Conservation (phyloP, 1,139 yeast species). For the Wickerhamomyces sp. region DNA sequence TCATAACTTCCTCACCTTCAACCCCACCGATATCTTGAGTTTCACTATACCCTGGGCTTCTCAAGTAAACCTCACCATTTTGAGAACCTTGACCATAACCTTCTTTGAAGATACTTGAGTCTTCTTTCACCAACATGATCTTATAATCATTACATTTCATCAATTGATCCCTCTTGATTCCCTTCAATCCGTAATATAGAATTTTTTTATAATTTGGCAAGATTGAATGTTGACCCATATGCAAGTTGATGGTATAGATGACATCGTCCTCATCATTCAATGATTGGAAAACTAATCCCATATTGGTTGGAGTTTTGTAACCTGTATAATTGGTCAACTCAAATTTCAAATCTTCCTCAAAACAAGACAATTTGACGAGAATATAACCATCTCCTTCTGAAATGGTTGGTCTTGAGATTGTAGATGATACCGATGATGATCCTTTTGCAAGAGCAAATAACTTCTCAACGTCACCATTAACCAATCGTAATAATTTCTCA, state of each 20-base stretch:
- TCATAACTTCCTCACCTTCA: background rate
- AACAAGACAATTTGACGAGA: background rate
- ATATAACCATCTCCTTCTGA: background rate
- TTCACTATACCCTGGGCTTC: background rate
- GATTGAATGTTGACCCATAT: conserved; percentile 4
- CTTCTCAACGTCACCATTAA: background rate
- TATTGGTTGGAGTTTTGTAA: background rate
- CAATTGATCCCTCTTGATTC: background rate
- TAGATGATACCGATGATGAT: too few relatives aligned
- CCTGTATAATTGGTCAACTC: background rate
- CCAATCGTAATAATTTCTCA: background rate
- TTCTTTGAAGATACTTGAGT: background rate
- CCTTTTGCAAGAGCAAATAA: background rate
- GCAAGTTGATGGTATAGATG: background rate
- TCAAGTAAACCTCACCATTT: background rate
- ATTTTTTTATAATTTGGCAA: conserved; percentile 4
- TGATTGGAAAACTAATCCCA: background rate
- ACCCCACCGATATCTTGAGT: background rate
- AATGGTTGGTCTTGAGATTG: too few relatives aligned
- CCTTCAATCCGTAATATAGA: conserved; percentile 1
- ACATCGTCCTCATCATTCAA: background rate
- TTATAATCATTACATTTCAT: background rate
- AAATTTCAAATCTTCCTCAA: conserved; percentile 1
- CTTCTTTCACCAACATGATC: background rate
- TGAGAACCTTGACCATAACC: background rate